Evolutionary conservation across 1,284 basidiomycete genomes (phyloP).

Genomic region (Cryptococcus hybrid): DNA sequence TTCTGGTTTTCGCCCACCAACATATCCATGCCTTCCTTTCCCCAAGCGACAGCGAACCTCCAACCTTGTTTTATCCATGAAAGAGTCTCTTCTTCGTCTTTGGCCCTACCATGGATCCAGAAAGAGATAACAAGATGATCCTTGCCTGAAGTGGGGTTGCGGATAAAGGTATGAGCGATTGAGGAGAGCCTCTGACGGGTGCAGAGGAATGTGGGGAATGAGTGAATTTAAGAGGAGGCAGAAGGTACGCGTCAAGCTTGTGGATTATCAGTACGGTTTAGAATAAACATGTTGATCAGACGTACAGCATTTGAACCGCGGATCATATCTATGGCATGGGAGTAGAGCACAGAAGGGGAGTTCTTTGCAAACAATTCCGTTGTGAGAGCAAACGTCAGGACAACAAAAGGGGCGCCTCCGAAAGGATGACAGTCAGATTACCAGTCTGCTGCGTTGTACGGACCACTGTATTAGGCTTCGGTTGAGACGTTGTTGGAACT

Average conservation of each 20-base stretch:
- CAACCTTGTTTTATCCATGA: constrained; percentile 25
- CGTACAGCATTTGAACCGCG: constrained; percentile 68
- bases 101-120: constrained; percentile 46
- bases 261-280: not conserved
- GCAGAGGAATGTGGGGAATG: constrained; percentile 44
- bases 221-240: constrained; percentile 48
- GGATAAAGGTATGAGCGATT: constrained; percentile 35
- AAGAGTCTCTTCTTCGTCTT: constrained; percentile 40
- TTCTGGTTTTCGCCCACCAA: not conserved
- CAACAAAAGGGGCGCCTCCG: constrained; percentile 62
- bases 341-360: constrained; percentile 85
- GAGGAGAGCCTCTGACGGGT: constrained; percentile 42
- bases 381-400: constrained; percentile 79
- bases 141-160: constrained; percentile 39
- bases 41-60: constrained; percentile 6
- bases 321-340: constrained; percentile 80
- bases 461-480: constrained; percentile 55
- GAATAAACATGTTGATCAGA: not conserved
- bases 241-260: constrained; percentile 46
- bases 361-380: constrained; percentile 90
- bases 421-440: constrained; percentile 79
- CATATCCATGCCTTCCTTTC: not conserved
- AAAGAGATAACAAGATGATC: constrained; percentile 50
- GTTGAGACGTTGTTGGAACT: too few species aligned
- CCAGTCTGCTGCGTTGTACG: constrained; percentile 75